Evolutionary conservation across 371 early-diverging fungal genomes (phyloP).

Genomic region (Mortierella polycephala): DNA sequence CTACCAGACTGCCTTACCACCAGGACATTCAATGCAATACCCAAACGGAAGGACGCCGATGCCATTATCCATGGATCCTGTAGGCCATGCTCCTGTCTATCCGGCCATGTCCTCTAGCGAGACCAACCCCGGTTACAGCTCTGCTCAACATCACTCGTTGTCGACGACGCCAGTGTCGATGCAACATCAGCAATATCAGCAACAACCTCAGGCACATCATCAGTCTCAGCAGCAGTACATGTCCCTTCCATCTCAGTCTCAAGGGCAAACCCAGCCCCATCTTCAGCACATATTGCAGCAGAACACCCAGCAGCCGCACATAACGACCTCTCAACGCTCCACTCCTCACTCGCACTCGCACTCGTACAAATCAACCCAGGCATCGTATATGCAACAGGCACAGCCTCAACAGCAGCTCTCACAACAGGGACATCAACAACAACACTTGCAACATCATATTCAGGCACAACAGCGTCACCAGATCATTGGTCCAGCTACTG

Average conservation of each 20-base stretch:
- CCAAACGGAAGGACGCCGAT: conserved; percentile 21
- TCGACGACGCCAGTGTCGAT: conserved; percentile 16
- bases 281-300: too few species aligned
- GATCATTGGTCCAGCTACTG: too few species aligned
- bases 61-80: conserved; percentile 27
- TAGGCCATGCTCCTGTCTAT: conserved; percentile 12
- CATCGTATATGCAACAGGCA: conserved; percentile 10
- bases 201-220: conserved; percentile 1
- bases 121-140: conserved; percentile 8
- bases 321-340: too few species aligned
- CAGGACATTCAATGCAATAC: conserved; percentile 36
- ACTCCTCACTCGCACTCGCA: too few species aligned
- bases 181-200: conserved; percentile 13
- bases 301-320: too few species aligned
- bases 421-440: conserved; percentile 28
- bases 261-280: conserved; percentile 16
- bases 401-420: conserved; percentile 18
- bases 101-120: conserved; percentile 6
- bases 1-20: conserved; percentile 40
- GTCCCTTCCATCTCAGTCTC: conserved; percentile 1
- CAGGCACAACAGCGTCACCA: too few species aligned
- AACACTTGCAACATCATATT: not conserved
- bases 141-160: conserved; percentile 13
- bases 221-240: conserved; percentile 27
- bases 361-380: not conserved